Evolutionary conservation across 768 basidiomycete genomes (phyloP), one percentile per base, ranked within the genome.

Genomic region (Pseudohyphozyma bogoriensis): DNA sequence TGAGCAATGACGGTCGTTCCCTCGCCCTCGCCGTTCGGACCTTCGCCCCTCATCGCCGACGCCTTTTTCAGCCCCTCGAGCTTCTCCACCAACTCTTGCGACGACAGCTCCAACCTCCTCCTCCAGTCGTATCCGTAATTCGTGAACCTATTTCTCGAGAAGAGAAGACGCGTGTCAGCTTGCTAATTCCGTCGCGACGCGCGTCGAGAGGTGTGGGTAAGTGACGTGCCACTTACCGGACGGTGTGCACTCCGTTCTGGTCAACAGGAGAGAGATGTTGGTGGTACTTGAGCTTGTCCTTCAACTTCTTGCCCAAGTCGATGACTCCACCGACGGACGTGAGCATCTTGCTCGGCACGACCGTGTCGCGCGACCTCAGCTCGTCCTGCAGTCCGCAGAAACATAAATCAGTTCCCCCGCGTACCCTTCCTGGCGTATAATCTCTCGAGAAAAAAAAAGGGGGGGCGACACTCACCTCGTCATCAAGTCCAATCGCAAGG

Each of bases 91-190:
- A 58, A 47, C 7, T 60, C 59, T 20, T 26, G n/a, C 3, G 58
- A 60, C 15, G 55, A 55, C 7, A 64, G 55, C 39, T 68, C 60
- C 12, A 67, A 49, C 3, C 50, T 47, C 4, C 61, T 36, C 0
- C 68, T 51, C 61, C 66, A 69, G 44, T 69, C 68, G 62, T 69
- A 69, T 22, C 68, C 68, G 29, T 44, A 65, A 10, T 58, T 51
- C 31, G 61, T 53, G 45, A 65, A 65, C 15, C 37, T 42, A 10
- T 67, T 13, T 4, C 29, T 29, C n/a, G 33, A 13, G 33, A 51
- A 35, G n/a, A n/a, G n/a, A n/a, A n/a, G n/a, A n/a, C n/a, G n/a
- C n/a, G n/a, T n/a, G n/a, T n/a, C n/a, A n/a, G n/a, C n/a, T n/a
- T n/a, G n/a, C n/a, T n/a, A n/a, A n/a, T n/a, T n/a, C n/a, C n/a